These are phyloP conservation scores for Parasarocladium wereldwijsianum DNA, from an alignment of 2,329 filamentous ascomycete genomes.

Conservation along the genomic window DNA sequence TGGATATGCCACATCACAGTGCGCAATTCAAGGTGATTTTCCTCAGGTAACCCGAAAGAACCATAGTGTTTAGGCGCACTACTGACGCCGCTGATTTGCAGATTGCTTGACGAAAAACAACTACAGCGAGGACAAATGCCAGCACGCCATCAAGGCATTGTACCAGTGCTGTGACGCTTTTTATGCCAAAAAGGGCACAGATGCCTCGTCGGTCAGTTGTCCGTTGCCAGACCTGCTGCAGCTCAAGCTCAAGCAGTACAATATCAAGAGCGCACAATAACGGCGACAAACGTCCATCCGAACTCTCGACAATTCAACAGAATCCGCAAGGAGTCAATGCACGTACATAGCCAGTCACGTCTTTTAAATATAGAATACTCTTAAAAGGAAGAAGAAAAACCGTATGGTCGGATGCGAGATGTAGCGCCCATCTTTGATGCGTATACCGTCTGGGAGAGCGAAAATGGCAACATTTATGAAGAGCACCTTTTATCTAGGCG, in stretches of 20 bases:
- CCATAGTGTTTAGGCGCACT: neutral
- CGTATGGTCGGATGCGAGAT: constrained; percentile 15
- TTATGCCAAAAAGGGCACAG: constrained; percentile 65
- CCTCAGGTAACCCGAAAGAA: neutral
- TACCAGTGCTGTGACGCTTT: constrained; percentile 91
- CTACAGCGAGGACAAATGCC: constrained; percentile 77
- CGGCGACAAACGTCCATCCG: no score
- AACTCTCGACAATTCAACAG: no score
- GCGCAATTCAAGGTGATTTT: constrained; percentile 7
- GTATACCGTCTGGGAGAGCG: constrained; percentile 29
- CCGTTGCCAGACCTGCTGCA: constrained; percentile 67
- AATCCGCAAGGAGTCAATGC: no score
- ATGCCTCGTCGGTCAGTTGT: constrained; percentile 66
- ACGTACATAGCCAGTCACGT: no score
- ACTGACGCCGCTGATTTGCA: constrained; percentile 25
- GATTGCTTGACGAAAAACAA: constrained; percentile 74
- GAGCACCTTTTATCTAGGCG: constrained; percentile 74
- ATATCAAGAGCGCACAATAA: no score
- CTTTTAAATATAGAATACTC: no score
- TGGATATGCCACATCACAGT: constrained; percentile 3
- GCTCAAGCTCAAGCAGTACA: constrained; percentile 72
- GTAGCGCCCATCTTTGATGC: constrained; percentile 28
- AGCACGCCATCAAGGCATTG: constrained; percentile 61
- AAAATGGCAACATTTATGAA: constrained; percentile 55
- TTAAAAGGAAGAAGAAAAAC: neutral